Evolutionary conservation across 2,329 filamentous ascomycete species (phyloP).

Genomic region (Coniosporium tulheliwenetii): DNA sequence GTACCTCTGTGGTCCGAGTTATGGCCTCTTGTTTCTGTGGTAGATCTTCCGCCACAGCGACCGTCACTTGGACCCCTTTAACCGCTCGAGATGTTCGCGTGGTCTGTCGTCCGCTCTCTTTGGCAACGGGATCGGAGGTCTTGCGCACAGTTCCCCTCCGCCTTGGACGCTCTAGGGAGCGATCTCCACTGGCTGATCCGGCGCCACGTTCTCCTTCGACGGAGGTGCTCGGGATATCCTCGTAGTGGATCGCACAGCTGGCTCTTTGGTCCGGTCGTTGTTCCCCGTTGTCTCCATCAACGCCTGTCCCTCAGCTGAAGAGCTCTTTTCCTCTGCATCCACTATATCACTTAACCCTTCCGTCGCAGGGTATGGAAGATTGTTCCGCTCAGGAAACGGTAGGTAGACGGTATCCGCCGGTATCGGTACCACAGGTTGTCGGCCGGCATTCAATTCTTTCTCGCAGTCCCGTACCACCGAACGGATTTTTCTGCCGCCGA

Average conservation of each 20-base stretch:
- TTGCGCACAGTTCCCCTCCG: slow-evolving; percentile 10
- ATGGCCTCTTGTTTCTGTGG: not conserved
- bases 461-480: slow-evolving; percentile 34
- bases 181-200: slow-evolving; percentile 12
- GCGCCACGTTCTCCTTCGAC: slow-evolving; percentile 21
- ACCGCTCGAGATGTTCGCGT: not conserved
- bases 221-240: slow-evolving; percentile 7
- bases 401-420: slow-evolving; percentile 31
- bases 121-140: slow-evolving; percentile 12
- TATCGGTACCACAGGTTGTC: slow-evolving; percentile 32
- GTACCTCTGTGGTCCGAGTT: not conserved
- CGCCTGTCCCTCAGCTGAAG: slow-evolving; percentile 19
- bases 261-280: slow-evolving; percentile 13
- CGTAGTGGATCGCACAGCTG: not conserved
- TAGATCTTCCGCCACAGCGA: not conserved
- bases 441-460: slow-evolving; percentile 29
- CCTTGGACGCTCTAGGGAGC: slow-evolving; percentile 17
- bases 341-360: slow-evolving; percentile 19
- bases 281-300: slow-evolving; percentile 32
- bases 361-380: slow-evolving; percentile 14
- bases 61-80: not conserved
- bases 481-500: slow-evolving; percentile 29
- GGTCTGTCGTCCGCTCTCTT: not conserved
- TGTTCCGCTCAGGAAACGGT: slow-evolving; percentile 23
- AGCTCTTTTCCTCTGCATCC: slow-evolving; percentile 20